Percentiles rank a stretch among this genome's conserved stretches.
These are phyloP conservation scores for Solanum tarijense DNA, from an alignment of 257 asterid species.

Conservation along the genomic window DNA sequence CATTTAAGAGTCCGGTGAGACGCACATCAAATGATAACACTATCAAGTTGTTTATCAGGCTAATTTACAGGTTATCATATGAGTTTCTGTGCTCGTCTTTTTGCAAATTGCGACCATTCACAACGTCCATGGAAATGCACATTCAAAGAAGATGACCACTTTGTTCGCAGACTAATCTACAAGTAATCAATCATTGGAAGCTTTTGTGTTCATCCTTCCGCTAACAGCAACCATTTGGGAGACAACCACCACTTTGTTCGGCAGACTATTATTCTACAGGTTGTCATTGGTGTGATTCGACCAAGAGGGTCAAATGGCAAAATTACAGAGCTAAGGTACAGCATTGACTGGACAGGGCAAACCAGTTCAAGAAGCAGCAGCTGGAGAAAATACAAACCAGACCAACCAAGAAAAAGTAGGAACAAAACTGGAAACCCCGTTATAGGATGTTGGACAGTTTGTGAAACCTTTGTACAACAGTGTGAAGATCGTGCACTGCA, in stretches of 20 bases:
- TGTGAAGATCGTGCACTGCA: conserved; percentile 32
- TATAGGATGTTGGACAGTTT: conserved; percentile 23
- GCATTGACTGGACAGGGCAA: background rate
- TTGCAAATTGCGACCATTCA: background rate
- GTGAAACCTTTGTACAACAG: conserved; percentile 40
- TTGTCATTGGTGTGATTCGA: background rate
- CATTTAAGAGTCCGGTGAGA: background rate
- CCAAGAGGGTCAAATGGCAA: background rate
- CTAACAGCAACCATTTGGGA: background rate
- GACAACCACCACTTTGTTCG: background rate
- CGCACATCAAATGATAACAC: background rate
- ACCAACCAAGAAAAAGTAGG: background rate
- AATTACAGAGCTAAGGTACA: background rate
- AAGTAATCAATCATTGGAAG: background rate
- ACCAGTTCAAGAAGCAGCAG: background rate
- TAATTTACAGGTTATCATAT: background rate
- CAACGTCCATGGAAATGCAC: background rate
- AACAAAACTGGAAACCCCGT: background rate
- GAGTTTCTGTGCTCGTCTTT: background rate
- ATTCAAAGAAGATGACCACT: background rate
- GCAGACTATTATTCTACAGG: background rate
- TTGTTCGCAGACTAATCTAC: background rate
- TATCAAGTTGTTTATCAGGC: background rate
- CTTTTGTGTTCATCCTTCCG: background rate
- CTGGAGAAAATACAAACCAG: background rate